A percentile compares a stretch with the other conserved stretches of the same genome.
phyloP scores from a whole-genome alignment of 2,329 filamentous ascomycete genomes.

The Aspergillus niger region DNA sequence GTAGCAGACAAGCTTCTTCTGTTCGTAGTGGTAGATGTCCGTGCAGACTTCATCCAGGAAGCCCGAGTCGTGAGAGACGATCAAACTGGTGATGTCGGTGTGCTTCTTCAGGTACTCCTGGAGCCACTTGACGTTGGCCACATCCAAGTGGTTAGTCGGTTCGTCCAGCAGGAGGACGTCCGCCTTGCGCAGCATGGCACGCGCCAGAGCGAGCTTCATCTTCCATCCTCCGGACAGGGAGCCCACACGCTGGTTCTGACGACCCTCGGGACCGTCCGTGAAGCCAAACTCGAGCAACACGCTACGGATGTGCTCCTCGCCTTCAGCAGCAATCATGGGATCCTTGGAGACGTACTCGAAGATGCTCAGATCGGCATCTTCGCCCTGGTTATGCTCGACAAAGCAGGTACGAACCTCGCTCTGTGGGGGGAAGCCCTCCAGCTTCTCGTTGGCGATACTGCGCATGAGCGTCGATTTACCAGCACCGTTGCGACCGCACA shows the following conservation, averaged over 20 bases:
- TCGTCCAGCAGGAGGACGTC: conserved; percentile 96
- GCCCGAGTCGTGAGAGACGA: conserved; percentile 96
- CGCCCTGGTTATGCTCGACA: conserved; percentile 98
- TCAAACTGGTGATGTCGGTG: conserved; percentile 93
- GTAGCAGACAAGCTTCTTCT: conserved; percentile 78
- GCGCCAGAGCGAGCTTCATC: conserved; percentile 97
- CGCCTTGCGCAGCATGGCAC: conserved; percentile 95
- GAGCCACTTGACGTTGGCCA: conserved; percentile 93
- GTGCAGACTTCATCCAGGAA: conserved; percentile 98
- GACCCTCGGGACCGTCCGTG: conserved; percentile 82
- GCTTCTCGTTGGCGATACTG: conserved; percentile 90
- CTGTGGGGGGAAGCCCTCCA: conserved; percentile 93
- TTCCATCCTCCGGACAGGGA: conserved; percentile 98
- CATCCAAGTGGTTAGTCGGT: conserved; percentile 97
- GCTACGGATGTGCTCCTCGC: conserved; percentile 74
- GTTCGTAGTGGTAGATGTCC: conserved; percentile 98
- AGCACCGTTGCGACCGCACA: conserved; percentile 94
- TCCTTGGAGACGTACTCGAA: conserved; percentile 91
- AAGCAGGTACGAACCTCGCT: conserved; percentile 95
- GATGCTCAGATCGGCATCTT: conserved; percentile 95
- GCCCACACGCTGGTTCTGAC: conserved; percentile 86
- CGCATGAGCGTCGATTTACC: conserved; percentile 99
- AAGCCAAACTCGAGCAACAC: conserved; percentile 94
- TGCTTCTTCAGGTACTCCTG: conserved; percentile 95
- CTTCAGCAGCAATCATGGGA: conserved; percentile 77